Evolutionary conservation across 345 rosid species (phyloP).

Genomic region (Lagerstroemia speciosa): DNA sequence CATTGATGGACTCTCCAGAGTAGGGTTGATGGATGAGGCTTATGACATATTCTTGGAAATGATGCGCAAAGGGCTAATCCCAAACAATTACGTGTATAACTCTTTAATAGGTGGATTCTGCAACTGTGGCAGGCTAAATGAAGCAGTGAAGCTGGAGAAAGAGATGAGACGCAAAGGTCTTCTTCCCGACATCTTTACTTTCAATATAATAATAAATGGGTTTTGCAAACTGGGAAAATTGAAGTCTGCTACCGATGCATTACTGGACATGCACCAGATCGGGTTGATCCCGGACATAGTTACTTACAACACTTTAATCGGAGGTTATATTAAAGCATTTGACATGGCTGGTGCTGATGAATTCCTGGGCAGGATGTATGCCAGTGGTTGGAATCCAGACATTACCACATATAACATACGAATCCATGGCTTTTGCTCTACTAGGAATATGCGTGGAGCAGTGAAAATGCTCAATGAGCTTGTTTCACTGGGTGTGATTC

Average conservation of each 20-base stretch:
- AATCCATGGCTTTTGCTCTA: conserved; percentile 42
- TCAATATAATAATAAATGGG: conserved; percentile 54
- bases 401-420: conserved; percentile 49
- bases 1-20: conserved; percentile 56
- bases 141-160: conserved; percentile 46
- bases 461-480: conserved; percentile 45
- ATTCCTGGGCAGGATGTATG: conserved; percentile 35
- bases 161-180: conserved; percentile 56
- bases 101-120: conserved; percentile 57
- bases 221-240: conserved; percentile 46
- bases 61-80: conserved; percentile 42
- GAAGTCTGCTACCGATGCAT: conserved; percentile 39
- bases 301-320: conserved; percentile 63
- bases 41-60: conserved; percentile 41
- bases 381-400: conserved; percentile 51
- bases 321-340: conserved; percentile 44
- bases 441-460: conserved; percentile 40
- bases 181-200: conserved; percentile 48
- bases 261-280: conserved; percentile 29
- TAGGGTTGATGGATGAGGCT: conserved; percentile 56
- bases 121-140: conserved; percentile 34
- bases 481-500: conserved; percentile 44
- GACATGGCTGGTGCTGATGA: conserved; percentile 44
- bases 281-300: conserved; percentile 58
- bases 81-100: conserved; percentile 61